Evolutionary conservation across 2,329 filamentous ascomycete genomes (phyloP).

Genomic region (Paraphoma sp.): DNA sequence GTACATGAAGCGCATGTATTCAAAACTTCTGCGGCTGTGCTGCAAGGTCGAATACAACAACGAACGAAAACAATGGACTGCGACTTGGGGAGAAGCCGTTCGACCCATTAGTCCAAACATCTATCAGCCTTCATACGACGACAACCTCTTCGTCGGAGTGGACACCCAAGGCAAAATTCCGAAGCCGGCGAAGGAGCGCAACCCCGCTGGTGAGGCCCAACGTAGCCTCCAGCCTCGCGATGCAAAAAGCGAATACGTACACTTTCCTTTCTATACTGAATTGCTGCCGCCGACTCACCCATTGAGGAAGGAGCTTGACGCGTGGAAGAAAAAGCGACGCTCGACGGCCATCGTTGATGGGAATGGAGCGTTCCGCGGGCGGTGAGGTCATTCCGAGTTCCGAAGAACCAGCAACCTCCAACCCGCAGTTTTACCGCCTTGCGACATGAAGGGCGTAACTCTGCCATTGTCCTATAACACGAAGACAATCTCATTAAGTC

Average conservation of each 20-base stretch:
- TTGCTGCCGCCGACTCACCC: constrained; percentile 25
- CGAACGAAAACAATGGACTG: constrained; percentile 30
- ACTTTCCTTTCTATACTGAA: constrained; percentile 33
- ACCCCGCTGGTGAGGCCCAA: not conserved
- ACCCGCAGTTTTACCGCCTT: constrained; percentile 16
- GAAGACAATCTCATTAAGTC: not conserved
- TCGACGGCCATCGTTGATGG: constrained; percentile 6
- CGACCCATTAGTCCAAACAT: constrained; percentile 13
- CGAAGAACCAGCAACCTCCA: not conserved
- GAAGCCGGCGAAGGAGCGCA: constrained; percentile 7
- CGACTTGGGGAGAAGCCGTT: constrained; percentile 30
- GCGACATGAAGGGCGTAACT: constrained; percentile 17
- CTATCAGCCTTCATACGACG: constrained; percentile 25
- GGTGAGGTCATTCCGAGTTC: constrained; percentile 1
- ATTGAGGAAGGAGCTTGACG: constrained; percentile 22
- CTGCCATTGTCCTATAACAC: not conserved
- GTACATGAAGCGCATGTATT: constrained; percentile 56
- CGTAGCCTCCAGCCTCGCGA: constrained; percentile 17
- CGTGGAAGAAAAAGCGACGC: constrained; percentile 26
- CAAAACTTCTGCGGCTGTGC: constrained; percentile 49
- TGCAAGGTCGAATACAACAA: constrained; percentile 51
- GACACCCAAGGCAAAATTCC: constrained; percentile 22
- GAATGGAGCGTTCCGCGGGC: constrained; percentile 8
- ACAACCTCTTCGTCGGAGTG: constrained; percentile 38
- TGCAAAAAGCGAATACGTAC: constrained; percentile 19